Base-by-base conservation (phyloP, 495 filamentous ascomycete genomes). In the Xylaria sp. region DNA sequence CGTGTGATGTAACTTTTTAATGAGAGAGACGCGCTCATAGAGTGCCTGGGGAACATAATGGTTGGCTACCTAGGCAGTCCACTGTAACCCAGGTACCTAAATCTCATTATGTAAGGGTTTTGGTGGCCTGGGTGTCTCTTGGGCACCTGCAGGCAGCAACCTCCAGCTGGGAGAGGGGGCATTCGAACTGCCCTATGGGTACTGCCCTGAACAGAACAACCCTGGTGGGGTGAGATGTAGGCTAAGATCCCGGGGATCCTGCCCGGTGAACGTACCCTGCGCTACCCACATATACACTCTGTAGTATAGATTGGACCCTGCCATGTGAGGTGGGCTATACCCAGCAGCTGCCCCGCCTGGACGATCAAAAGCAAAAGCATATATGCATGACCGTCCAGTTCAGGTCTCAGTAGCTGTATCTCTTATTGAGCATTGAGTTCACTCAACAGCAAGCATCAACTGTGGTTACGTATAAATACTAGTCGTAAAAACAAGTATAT, bases 1-100 rank as follows among this genome's bases (percentile, higher is more conserved):
- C 61, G 61, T 48, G 41, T 64, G 61, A 46, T 64, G 40, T 33
- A 46, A 33, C 61, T 44, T 44, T 63, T 64, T 33, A 33, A 46
- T 64, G 61, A 15, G 29, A 14, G 17, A 43, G 59, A 61, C 37
- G 59, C 35, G 19, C 57, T 1, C 26, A 3, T 11, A 5, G 26
- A 26, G 57, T 37, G 31, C 55, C 29, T 35, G 17, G 55, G 55
- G 48, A 52, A 53, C 50, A 4, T 53, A 53, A 26, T 12, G 11
- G 50, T 53, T 53, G 50, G 24, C 50, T 53, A 53, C n/a, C n/a
- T n/a, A n/a, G n/a, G n/a, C n/a, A n/a, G n/a, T n/a, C n/a, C n/a
- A n/a, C n/a, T n/a, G 44, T 17, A 6, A 41, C 43, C 5, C 17
- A 48, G 44, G 44, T 48, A 48, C 19, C 44, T 46, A 6, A 12